Base-by-base conservation (phyloP, 805 yeast genomes). In the Cyberlindnera galapagoensis region DNA sequence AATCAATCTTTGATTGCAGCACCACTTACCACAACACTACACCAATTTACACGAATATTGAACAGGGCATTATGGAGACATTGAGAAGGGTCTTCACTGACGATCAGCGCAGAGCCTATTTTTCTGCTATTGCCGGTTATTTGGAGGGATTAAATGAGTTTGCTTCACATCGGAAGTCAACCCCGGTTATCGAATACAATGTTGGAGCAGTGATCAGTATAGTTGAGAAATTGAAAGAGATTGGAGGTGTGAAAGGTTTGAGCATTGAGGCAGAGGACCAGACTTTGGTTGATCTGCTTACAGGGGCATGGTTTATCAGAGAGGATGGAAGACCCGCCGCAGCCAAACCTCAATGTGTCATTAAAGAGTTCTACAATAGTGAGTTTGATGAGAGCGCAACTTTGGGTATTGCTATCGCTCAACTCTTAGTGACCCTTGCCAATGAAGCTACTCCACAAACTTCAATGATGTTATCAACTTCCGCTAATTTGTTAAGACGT, bases 151-250 rank as follows among this genome's bases (percentile, higher is more conserved):
- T 40, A 24, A 36, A 40, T 35, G 22, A 25, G 21, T 36, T 15
- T 16, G 39, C 39, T 23, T 23, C 40, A 13, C 33, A 33, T 21
- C 31, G 28, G 31, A 28, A 33, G 5, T 29, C 38, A 2, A n/a
- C 28, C 9, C 25, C 33, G 10, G 18, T 36, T 23, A 40, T 40
- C 24, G 66, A 71, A 5, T 68, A 64, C 18, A 68, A 59, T 9
- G 39, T 60, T 6, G 74, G 73, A 2, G 73, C 69, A 2, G 63
- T 54, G 4, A 21, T 61, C 2, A 69, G 71, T 3, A 50, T 39
- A 12, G 44, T 42, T 4, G 44, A 36, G 8, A 28, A 30, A 5
- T 13, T 45, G 17, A 31, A 31, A 28, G 29, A 21, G 5, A n/a
- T 42, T 18, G 28, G 19, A 9, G 15, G 3, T 6, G 28, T 11